Conservation (phyloP, 2,329 filamentous ascomycete genomes). For the Penicillium sp. region DNA sequence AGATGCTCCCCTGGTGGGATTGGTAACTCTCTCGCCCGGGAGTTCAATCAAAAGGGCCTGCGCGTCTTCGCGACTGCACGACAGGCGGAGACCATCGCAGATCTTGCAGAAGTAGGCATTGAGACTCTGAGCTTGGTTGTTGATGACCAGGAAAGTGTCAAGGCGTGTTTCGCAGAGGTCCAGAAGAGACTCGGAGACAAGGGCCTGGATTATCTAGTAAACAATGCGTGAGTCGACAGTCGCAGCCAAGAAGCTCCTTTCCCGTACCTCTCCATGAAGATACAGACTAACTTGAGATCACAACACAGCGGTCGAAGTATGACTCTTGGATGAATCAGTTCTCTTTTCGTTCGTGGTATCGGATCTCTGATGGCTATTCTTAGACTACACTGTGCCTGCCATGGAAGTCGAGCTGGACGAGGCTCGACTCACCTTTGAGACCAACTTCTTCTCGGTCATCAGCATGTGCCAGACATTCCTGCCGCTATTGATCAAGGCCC, state of each 20-base stretch:
- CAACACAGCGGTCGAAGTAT: conserved; percentile 26
- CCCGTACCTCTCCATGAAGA: background rate
- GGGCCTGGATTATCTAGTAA: conserved; percentile 52
- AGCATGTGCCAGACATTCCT: conserved; percentile 52
- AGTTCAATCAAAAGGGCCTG: conserved; percentile 50
- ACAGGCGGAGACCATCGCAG: conserved; percentile 44
- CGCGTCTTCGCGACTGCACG: conserved; percentile 56
- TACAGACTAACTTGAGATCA: background rate
- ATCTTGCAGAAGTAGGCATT: conserved; percentile 47
- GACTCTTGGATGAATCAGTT: conserved; percentile 3
- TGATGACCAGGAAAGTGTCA: conserved; percentile 45
- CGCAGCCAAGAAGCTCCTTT: background rate
- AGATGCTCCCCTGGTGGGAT: conserved; percentile 48
- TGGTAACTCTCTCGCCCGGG: conserved; percentile 52
- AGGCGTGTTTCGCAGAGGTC: conserved; percentile 43
- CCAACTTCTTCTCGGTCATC: conserved; percentile 55
- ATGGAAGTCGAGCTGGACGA: conserved; percentile 49
- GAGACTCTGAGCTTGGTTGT: conserved; percentile 52
- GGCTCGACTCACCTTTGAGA: conserved; percentile 45
- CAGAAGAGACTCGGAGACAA: conserved; percentile 42
- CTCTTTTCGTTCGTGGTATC: too few species aligned
- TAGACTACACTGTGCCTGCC: conserved; percentile 53
- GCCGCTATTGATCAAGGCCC: conserved; percentile 46
- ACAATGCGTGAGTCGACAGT: conserved; percentile 46
- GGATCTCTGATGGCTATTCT: background rate